Evolutionary conservation across 352 stramenopile species (phyloP), one percentile per base, ranked within the genome.

Genomic region (Phytophthora constricta): DNA sequence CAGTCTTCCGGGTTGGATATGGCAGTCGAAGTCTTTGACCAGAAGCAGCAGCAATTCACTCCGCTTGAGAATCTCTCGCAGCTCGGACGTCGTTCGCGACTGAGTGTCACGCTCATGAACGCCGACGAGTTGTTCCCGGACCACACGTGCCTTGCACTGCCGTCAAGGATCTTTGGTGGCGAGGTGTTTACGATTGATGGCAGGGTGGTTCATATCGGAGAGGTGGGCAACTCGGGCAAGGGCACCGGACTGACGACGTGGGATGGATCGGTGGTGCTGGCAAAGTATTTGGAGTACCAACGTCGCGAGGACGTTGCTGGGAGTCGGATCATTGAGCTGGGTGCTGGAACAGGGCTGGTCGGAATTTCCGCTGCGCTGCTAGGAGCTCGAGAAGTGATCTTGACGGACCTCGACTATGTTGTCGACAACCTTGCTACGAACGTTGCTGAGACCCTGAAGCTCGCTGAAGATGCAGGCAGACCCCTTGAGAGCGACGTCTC

Each of bases 181-280:
- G 72, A 77, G 0, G 49, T 48, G 5, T 86, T 97, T 58, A 47
- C 34, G n/a, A 90, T 97, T 57, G 74, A 78, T 22, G 81, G 79
- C 13, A 58, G 73, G 22, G 39, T 70, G 9, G 65, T 96, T 3
- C 58, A 72, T 25, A 75, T 95, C 17, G 74, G 65, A 14, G 86
- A 95, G 54, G 67, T 95, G 45, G 82, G 82, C 43, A 97, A 97
- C 67, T 90, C 88, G 1, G 86, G 87, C 23, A 70, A 90, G 48
- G 92, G 91, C 43, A 98, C 92, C 11, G 92, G 92, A 4, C 70
- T 97, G 37, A 97, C 89, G 20, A 96, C 91, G 10, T 98, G 92
- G 91, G 92, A 97, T 67, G 92, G 92, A 42, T 91, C 92, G 9
- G 82, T 97, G 4, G 82, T 98, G 33, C 71, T 98, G n/a, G 90